Conservation (phyloP, 352 stramenopile genomes). For the Globisporangium irregulare region DNA sequence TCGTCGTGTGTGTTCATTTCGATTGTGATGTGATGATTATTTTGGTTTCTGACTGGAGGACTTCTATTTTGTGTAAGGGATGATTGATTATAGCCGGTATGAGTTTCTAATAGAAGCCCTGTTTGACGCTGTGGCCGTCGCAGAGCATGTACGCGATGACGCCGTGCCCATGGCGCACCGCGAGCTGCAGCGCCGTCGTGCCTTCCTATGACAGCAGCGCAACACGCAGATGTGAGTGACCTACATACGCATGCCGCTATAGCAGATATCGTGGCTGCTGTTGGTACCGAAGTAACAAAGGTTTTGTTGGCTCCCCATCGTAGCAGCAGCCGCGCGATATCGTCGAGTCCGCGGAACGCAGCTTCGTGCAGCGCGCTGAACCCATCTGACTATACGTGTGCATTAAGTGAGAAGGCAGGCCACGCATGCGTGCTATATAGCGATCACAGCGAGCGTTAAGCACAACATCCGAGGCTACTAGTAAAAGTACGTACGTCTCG, state of each 20-base stretch:
- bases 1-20: neutral
- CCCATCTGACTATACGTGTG: constrained; percentile 44
- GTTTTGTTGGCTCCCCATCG: constrained; percentile 51
- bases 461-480: too few species aligned
- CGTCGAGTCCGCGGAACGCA: constrained; percentile 55
- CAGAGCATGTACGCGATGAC: constrained; percentile 58
- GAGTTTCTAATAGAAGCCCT: constrained; percentile 54
- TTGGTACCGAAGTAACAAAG: constrained; percentile 45
- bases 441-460: too few species aligned
- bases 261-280: neutral
- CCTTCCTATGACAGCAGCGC: constrained; percentile 37
- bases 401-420: too few species aligned
- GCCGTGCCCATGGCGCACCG: constrained; percentile 60
- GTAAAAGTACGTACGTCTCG: constrained; percentile 36
- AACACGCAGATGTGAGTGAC: neutral
- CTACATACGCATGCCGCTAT: too few species aligned
- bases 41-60: neutral
- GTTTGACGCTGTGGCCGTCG: constrained; percentile 46
- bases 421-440: too few species aligned
- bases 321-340: constrained; percentile 58
- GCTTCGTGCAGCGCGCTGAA: constrained; percentile 70
- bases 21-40: too few species aligned
- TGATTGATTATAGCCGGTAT: neutral
- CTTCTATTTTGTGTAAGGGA: neutral
- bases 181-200: constrained; percentile 58